Conservation (phyloP, 352 stramenopile species). For the Pythium aphanidermatum region DNA sequence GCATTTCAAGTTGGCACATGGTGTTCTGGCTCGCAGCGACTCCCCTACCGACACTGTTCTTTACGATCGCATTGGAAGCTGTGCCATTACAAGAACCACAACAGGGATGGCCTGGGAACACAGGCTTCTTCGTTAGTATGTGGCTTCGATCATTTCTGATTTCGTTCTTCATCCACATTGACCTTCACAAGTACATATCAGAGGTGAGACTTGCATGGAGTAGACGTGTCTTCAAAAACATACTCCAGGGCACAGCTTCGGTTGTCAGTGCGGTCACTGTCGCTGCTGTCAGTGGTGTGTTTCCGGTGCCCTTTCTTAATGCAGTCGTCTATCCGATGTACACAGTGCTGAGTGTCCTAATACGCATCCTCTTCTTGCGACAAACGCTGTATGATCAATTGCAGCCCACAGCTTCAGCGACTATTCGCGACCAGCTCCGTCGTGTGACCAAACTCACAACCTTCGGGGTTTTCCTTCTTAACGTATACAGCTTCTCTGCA, state of each 20-base stretch:
- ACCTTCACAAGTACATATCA: neutral
- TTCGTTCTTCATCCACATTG: neutral
- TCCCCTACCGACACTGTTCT: neutral
- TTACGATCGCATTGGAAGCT: neutral
- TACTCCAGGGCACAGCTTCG: neutral
- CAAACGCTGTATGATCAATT: too few relatives aligned
- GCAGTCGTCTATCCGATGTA: neutral
- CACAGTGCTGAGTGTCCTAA: neutral
- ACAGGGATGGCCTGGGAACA: constrained; percentile 3
- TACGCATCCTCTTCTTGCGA: neutral
- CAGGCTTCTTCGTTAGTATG: neutral
- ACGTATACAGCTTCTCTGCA: too few relatives aligned
- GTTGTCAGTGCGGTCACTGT: neutral
- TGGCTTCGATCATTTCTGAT: neutral
- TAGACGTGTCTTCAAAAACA: neutral
- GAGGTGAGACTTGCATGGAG: neutral
- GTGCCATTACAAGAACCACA: neutral
- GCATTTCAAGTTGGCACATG: neutral
- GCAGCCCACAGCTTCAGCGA: too few relatives aligned
- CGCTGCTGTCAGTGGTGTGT: neutral
- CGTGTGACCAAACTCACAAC: too few relatives aligned
- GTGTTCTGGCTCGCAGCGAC: constrained; percentile 1
- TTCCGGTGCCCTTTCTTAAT: constrained; percentile 2
- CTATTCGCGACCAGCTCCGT: too few relatives aligned
- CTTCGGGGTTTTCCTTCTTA: too few relatives aligned